Evolutionary conservation across 495 filamentous ascomycete species (phyloP).

Genomic region (Hamigera avellanea): DNA sequence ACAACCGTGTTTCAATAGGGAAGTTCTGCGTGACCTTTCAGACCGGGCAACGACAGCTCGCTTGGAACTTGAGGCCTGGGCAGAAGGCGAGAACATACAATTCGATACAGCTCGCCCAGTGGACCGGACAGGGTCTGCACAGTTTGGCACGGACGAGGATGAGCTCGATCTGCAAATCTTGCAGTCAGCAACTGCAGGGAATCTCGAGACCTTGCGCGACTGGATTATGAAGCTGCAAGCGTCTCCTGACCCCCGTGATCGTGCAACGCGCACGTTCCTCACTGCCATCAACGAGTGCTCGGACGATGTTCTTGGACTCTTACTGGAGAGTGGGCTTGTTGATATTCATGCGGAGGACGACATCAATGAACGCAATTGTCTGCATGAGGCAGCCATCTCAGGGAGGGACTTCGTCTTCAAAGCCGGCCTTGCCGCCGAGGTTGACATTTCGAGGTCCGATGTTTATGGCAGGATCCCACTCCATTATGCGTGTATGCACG

Average conservation of each 20-base stretch:
- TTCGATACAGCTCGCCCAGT: constrained; percentile 52
- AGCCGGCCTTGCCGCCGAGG: constrained; percentile 54
- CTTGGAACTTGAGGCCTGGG: constrained; percentile 90
- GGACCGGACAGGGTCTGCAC: constrained; percentile 52
- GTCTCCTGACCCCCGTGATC: constrained; percentile 50
- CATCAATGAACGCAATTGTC: constrained; percentile 91
- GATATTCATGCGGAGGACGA: constrained; percentile 86
- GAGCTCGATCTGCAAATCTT: constrained; percentile 83
- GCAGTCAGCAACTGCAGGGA: constrained; percentile 70
- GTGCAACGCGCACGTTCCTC: constrained; percentile 79
- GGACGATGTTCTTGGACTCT: constrained; percentile 57
- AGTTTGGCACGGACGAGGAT: constrained; percentile 64
- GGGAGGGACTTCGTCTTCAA: constrained; percentile 66
- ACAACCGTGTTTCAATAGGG: constrained; percentile 93
- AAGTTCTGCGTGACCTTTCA: constrained; percentile 90
- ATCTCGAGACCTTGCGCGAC: constrained; percentile 48
- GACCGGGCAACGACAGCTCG: constrained; percentile 91
- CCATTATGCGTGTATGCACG: constrained; percentile 95
- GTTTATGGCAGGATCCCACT: constrained; percentile 90
- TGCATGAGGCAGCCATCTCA: constrained; percentile 90
- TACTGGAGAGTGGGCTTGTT: constrained; percentile 71
- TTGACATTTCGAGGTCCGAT: constrained; percentile 71
- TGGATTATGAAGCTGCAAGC: constrained; percentile 46
- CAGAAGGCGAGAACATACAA: constrained; percentile 82
- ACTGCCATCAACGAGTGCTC: constrained; percentile 79